Conservation (phyloP, 2,329 filamentous ascomycete genomes). For the Scopulariopsis brevicaulis region DNA sequence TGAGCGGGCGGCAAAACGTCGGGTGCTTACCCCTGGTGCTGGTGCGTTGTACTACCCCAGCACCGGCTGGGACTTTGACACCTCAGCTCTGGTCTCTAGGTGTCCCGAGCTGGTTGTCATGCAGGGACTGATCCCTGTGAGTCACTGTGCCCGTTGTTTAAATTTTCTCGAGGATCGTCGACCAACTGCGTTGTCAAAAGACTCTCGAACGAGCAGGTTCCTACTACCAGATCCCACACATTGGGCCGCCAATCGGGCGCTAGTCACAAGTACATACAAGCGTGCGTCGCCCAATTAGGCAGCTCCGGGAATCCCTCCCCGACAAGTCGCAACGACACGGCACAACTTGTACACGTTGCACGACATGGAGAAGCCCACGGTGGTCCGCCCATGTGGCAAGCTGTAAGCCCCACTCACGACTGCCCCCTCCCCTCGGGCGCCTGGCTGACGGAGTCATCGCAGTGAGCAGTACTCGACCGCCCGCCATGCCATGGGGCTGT, state of each 20-base stretch:
- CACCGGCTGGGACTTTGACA: too few relatives aligned
- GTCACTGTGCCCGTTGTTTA: neutral
- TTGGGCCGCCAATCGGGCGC: neutral
- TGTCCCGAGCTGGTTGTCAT: neutral
- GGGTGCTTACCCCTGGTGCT: neutral
- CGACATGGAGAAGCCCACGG: constrained; percentile 1
- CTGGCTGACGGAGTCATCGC: neutral
- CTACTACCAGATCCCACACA: neutral
- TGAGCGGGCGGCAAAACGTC: neutral
- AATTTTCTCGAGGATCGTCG: neutral
- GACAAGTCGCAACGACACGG: neutral
- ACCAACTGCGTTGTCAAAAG: neutral
- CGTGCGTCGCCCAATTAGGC: neutral
- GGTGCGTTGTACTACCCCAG: neutral
- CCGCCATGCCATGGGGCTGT: constrained; percentile 33
- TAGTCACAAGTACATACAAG: neutral
- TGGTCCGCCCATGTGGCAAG: constrained; percentile 2
- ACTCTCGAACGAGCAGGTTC: neutral
- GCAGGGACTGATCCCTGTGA: neutral
- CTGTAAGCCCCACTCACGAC: neutral
- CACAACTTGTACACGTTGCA: neutral
- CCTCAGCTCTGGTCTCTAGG: neutral
- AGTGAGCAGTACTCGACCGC: constrained; percentile 34
- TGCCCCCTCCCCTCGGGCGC: neutral
- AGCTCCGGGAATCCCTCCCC: neutral